Evolutionary conservation across 1,284 basidiomycete genomes (phyloP), one percentile per base, ranked within the genome.

Genomic region (Salmacisia buchloeana): DNA sequence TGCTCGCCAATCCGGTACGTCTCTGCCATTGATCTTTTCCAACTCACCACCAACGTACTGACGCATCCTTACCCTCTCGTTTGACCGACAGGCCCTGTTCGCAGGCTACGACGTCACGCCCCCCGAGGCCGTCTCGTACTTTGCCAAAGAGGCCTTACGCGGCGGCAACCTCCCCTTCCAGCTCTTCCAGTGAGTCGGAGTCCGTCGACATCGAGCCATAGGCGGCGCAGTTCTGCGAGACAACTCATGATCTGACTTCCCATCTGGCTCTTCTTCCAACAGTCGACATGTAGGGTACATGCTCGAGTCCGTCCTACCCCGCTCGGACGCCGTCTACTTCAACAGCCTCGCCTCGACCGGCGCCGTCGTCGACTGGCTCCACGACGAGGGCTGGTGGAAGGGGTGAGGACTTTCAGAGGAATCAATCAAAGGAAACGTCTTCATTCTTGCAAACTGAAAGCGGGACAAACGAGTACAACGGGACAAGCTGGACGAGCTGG

Each of bases 1-100:
- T 87, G 59, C 74, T 86, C n/a, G 85, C 84, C 2, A 87, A 86
- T 80, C 85, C 82, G 57, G 84, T 82, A 15, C 29, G 78, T 68
- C 27, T 29, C 2, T 3, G 52, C 34, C 10, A 58, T 23, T 4
- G 33, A 2, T 34, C 2, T 23, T n/a, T 6, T 3, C 39, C 52
- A 13, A 33, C 38, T 45, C 39, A 18, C 27, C 27, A 4, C 29
- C 1, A 4, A 21, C 10, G 23, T 0, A 7, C 13, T 18, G 34
- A 3, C 13, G 21, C n/a, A 41, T 45, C 21, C n/a, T 29, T 27
- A 10, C 7, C 21, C 38, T 58, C 31, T 43, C 45, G n/a, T 34
- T 12, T 36, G 43, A 34, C 18, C 62, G 71, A 49, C 78, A 84
- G 70, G 84, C 84, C 0, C 77, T 86, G 1, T 86, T 86, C 63